Evolutionary conservation across 441 rosid genomes (phyloP).

Genomic region (Isatis lusitanica): DNA sequence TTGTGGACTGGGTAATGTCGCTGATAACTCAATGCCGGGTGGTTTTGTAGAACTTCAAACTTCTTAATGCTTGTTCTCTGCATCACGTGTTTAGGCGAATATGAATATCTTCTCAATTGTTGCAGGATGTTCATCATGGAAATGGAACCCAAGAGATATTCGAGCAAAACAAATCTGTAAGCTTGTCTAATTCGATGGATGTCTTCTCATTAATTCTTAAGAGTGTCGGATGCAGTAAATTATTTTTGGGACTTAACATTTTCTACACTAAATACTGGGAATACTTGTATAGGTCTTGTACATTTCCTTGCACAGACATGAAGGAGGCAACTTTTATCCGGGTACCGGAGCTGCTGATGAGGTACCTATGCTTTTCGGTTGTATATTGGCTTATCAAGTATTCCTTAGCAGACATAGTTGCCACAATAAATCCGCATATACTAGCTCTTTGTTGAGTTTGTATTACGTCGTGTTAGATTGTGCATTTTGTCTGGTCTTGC

Average conservation of each 20-base stretch:
- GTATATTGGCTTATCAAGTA: conserved; percentile 2
- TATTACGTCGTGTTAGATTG: not conserved
- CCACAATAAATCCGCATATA: not conserved
- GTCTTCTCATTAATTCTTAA: not conserved
- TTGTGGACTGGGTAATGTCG: conserved; percentile 88
- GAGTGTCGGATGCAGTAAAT: not conserved
- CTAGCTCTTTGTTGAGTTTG: not conserved
- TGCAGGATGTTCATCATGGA: conserved; percentile 99
- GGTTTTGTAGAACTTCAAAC: conserved; percentile 11
- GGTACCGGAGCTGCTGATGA: conserved; percentile 91
- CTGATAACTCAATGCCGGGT: conserved; percentile 30
- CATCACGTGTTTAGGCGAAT: conserved; percentile 4
- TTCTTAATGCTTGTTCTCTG: not conserved
- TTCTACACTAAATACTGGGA: not conserved
- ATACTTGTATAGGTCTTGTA: conserved; percentile 68
- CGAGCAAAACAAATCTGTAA: conserved; percentile 80
- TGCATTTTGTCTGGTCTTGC: not conserved
- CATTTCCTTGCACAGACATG: conserved; percentile 89
- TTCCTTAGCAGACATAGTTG: conserved; percentile 5
- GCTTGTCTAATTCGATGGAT: conserved; percentile 30
- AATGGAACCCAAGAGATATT: conserved; percentile 98
- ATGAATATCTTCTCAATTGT: conserved; percentile 17
- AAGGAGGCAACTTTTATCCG: conserved; percentile 88
- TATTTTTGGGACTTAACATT: not conserved
- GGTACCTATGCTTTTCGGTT: conserved; percentile 43